Evolutionary conservation across 768 basidiomycete genomes (phyloP).

Genomic region (Suillus luteus): DNA sequence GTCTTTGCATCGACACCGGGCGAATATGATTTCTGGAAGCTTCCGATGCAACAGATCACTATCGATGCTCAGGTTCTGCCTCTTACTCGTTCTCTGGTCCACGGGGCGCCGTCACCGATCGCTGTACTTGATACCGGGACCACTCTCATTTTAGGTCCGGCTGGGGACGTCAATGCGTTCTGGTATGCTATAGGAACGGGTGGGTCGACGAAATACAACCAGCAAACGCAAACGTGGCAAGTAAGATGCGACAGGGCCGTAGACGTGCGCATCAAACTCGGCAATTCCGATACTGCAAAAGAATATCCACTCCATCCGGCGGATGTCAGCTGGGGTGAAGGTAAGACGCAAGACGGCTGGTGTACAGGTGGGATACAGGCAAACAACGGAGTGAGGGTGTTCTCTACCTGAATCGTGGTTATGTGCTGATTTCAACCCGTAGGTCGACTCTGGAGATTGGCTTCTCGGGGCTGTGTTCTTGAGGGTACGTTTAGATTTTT

Average conservation of each 20-base stretch:
- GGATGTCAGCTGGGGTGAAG: conserved; percentile 54
- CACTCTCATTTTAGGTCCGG: conserved; percentile 56
- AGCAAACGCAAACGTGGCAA: conserved; percentile 44
- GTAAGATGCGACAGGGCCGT: conserved; percentile 51
- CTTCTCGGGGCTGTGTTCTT: conserved; percentile 61
- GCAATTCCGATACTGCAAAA: conserved; percentile 32
- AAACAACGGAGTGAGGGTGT: conserved; percentile 44
- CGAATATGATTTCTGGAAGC: conserved; percentile 59
- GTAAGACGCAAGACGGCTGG: conserved; percentile 43
- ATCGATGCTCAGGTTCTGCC: conserved; percentile 43
- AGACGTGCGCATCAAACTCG: conserved; percentile 47
- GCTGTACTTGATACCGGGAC: conserved; percentile 68
- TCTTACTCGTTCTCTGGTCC: conserved; percentile 48
- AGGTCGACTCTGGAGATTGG: conserved; percentile 63
- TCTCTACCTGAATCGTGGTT: neutral
- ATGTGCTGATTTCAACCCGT: conserved; percentile 12
- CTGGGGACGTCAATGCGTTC: conserved; percentile 52
- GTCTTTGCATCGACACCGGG: conserved; percentile 40
- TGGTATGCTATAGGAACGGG: conserved; percentile 48
- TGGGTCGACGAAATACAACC: conserved; percentile 40
- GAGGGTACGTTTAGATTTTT: conserved; percentile 37
- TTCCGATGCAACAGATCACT: conserved; percentile 47
- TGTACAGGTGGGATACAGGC: conserved; percentile 59
- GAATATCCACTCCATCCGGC: conserved; percentile 52
- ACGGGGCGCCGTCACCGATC: conserved; percentile 43